A percentile compares a stretch with the other conserved stretches of the same genome.
Evolutionary conservation across 306 rosid species (phyloP).

Genomic region (Glycyrrhiza uralensis): DNA sequence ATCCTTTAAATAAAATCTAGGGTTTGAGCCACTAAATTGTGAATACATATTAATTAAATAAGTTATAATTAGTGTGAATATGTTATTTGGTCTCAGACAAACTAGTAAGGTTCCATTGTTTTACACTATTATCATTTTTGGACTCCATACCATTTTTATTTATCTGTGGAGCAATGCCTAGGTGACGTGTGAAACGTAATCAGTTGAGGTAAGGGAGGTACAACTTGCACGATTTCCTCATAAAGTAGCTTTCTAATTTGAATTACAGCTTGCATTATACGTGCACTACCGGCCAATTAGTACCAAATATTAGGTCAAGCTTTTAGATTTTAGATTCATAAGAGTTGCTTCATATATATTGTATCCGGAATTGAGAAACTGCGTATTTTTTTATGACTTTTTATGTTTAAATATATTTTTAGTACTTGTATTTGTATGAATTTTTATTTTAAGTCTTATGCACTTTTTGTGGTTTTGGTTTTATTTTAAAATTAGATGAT

Average conservation of each 20-base stretch:
- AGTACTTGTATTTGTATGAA: no score
- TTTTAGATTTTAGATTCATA: not conserved
- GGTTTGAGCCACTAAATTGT: no score
- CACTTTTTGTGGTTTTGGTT: no score
- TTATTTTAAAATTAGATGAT: no score
- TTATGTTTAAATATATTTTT: not conserved
- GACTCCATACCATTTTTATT: not conserved
- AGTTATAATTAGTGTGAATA: not conserved
- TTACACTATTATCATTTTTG: not conserved
- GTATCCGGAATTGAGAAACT: not conserved
- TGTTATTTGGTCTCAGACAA: not conserved
- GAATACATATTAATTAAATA: no score
- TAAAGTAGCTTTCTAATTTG: slow-evolving; percentile 4
- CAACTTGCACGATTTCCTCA: not conserved
- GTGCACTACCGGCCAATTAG: not conserved
- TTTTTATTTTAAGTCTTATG: no score
- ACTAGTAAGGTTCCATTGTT: not conserved
- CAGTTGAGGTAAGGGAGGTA: slow-evolving; percentile 18
- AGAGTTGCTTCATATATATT: not conserved
- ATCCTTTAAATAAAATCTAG: no score
- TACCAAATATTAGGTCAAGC: slow-evolving; percentile 13
- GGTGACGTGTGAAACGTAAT: slow-evolving; percentile 33
- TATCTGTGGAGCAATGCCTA: slow-evolving; percentile 22
- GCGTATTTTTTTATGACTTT: not conserved
- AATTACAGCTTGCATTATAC: not conserved